Evolutionary conservation across 306 rosid species (phyloP).

Genomic region (Malus fusca): DNA sequence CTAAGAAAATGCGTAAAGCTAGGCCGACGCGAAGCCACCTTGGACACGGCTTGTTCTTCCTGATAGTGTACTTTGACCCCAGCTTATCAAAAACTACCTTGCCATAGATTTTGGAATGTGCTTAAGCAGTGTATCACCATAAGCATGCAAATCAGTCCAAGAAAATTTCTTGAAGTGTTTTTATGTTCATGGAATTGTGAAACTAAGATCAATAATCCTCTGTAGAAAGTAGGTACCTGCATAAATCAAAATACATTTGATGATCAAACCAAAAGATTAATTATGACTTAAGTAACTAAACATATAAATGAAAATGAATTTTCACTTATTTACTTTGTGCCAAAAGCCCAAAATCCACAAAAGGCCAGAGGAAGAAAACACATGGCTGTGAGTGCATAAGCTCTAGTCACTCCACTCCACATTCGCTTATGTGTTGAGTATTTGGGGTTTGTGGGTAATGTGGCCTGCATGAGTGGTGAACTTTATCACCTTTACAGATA

Average conservation of each 20-base stretch:
- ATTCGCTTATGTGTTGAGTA: conserved; percentile 26
- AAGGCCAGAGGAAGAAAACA: conserved; percentile 48
- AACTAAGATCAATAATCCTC: conserved; percentile 6
- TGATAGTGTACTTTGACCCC: conserved; percentile 31
- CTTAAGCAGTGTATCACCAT: conserved; percentile 32
- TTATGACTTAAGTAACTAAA: neutral
- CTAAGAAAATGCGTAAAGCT: conserved; percentile 33
- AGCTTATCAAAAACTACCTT: conserved; percentile 57
- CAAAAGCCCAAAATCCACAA: conserved; percentile 64
- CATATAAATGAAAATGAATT: neutral
- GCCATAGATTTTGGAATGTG: conserved; percentile 53
- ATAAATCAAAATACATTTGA: neutral
- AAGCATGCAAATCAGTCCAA: conserved; percentile 34
- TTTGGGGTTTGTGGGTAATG: conserved; percentile 44
- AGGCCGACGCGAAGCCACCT: conserved; percentile 15
- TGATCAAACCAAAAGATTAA: neutral
- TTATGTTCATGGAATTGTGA: conserved; percentile 23
- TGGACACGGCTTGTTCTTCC: conserved; percentile 36
- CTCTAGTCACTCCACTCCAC: conserved; percentile 39
- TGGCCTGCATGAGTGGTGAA: conserved; percentile 30
- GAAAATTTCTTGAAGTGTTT: conserved; percentile 24
- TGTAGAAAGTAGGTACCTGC: neutral
- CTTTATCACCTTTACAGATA: too few relatives aligned
- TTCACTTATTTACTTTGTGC: conserved; percentile 32
- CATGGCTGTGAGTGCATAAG: conserved; percentile 31